Percentiles rank a stretch among this genome's conserved stretches.
Conservation (phyloP, 176 grass and related monocot species). For the Hordeum vulgare region MorexV3_pseudomolecules_assembly NC_058523.1:550162019-550162518, state of each 20-base stretch:
- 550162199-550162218: background rate
- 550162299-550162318: background rate
- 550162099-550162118: constrained; percentile 11
- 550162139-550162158: constrained; percentile 14
- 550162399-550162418: too few relatives aligned
- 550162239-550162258: background rate
- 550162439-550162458: too few relatives aligned
- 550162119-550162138: background rate
- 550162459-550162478: too few relatives aligned
- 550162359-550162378: background rate
- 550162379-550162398: background rate
- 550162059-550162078: constrained; percentile 26
- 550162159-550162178: constrained; percentile 1
- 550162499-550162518: too few relatives aligned
- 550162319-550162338: background rate
- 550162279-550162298: background rate
- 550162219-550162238: background rate
- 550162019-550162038: constrained; percentile 11
- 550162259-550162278: background rate
- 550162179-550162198: background rate
- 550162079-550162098: constrained; percentile 17
- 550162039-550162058: constrained; percentile 14
- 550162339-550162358: background rate
- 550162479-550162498: too few relatives aligned
- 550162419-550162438: too few relatives aligned